Evolutionary conservation across 2,329 filamentous ascomycete genomes (phyloP).

Genomic region (Dactylellina sp.): DNA sequence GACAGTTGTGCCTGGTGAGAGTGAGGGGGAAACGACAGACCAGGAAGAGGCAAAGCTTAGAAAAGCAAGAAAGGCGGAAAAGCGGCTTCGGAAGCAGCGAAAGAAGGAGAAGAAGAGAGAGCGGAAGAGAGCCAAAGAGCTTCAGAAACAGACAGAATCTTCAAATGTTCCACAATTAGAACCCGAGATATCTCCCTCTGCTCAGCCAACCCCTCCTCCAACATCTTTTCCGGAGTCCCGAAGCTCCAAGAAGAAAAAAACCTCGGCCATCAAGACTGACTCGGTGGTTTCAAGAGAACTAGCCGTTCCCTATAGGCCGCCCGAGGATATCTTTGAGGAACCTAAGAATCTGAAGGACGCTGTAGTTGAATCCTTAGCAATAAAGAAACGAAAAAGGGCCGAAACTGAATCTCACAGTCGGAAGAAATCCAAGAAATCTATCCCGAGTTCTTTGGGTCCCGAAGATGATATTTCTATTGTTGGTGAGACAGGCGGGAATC

Average conservation of each 20-base stretch:
- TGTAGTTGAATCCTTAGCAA: neutral
- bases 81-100: slow-evolving; percentile 16
- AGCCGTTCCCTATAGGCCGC: neutral
- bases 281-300: too few relatives aligned
- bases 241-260: neutral
- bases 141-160: slow-evolving; percentile 17
- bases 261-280: too few relatives aligned
- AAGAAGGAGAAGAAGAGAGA: slow-evolving; percentile 22
- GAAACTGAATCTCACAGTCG: slow-evolving; percentile 14
- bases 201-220: neutral
- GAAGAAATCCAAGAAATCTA: slow-evolving; percentile 15
- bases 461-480: neutral
- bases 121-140: slow-evolving; percentile 26
- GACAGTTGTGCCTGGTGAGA: neutral
- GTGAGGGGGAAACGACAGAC: slow-evolving; percentile 6
- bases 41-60: neutral
- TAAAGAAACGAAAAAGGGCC: slow-evolving; percentile 13
- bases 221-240: neutral
- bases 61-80: neutral
- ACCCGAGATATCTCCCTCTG: neutral
- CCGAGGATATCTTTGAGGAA: neutral
- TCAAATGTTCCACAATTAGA: slow-evolving; percentile 1
- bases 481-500: neutral
- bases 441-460: neutral
- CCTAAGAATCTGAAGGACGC: neutral